A percentile compares a stretch with the other conserved stretches of the same genome.
Conservation (phyloP, 306 rosid species). For the Lithocarpus polystachyus region DNA sequence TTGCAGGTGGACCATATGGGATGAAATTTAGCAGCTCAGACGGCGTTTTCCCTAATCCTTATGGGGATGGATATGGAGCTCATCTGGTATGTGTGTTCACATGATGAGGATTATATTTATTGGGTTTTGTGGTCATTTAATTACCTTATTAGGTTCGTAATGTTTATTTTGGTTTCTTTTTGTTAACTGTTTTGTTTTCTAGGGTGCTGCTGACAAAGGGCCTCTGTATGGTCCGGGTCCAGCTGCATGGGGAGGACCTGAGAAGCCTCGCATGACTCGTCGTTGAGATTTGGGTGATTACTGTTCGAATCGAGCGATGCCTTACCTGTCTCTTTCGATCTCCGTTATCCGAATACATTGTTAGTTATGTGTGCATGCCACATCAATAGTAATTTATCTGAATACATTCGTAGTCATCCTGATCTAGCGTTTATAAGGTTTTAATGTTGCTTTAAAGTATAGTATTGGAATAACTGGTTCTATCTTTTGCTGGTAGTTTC, state of each 20-base stretch:
- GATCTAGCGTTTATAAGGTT: constrained; percentile 42
- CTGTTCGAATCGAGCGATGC: constrained; percentile 28
- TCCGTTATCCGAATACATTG: constrained; percentile 19
- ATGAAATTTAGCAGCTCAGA: constrained; percentile 55
- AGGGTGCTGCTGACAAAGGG: constrained; percentile 67
- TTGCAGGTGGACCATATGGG: constrained; percentile 67
- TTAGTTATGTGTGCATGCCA: constrained; percentile 43
- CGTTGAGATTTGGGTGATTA: constrained; percentile 45
- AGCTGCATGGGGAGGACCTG: constrained; percentile 62
- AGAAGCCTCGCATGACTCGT: constrained; percentile 65
- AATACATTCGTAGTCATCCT: constrained; percentile 37
- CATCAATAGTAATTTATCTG: constrained; percentile 39
- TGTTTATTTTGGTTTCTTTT: constrained; percentile 11
- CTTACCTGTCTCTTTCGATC: constrained; percentile 26
- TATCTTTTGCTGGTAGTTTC: background rate
- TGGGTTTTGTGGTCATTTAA: background rate
- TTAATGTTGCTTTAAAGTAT: constrained; percentile 22
- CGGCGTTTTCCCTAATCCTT: constrained; percentile 49
- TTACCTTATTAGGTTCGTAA: background rate
- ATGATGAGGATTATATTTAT: background rate
- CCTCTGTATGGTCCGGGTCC: constrained; percentile 55
- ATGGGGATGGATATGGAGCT: constrained; percentile 64
- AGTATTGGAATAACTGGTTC: background rate
- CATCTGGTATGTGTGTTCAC: constrained; percentile 51
- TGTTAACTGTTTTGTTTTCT: constrained; percentile 19